Conservation (phyloP, 352 stramenopile species). For the Globisporangium canariense region DNA sequence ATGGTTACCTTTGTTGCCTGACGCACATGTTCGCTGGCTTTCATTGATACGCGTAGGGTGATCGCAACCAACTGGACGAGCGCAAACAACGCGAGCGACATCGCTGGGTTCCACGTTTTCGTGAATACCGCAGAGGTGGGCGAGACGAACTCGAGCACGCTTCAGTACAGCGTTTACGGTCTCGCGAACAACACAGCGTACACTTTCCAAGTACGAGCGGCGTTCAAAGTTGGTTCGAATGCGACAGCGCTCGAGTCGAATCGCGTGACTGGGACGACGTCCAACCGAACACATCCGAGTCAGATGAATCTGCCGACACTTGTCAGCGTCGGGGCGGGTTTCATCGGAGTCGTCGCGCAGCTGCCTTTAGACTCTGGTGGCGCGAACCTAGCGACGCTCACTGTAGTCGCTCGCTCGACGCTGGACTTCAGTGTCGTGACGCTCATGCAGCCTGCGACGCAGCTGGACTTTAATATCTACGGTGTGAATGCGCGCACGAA, state of each 20-base stretch:
- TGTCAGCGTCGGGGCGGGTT: background rate
- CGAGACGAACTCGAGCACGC: background rate
- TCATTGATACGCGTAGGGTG: constrained; percentile 3
- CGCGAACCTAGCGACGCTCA: background rate
- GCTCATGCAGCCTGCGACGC: constrained; percentile 1
- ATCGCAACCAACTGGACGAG: constrained; percentile 10
- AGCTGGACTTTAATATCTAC: constrained; percentile 6
- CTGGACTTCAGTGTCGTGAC: constrained; percentile 4
- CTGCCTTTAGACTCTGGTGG: constrained; percentile 7
- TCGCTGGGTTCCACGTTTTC: constrained; percentile 11
- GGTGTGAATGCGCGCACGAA: constrained; percentile 6
- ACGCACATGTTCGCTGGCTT: background rate
- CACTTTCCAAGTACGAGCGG: constrained; percentile 11
- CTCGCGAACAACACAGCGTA: constrained; percentile 13
- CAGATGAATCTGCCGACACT: background rate
- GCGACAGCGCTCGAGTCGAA: constrained; percentile 8
- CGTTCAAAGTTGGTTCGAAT: background rate
- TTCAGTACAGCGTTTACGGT: constrained; percentile 6
- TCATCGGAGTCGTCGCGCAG: background rate
- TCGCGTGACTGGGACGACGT: constrained; percentile 3
- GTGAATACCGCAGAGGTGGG: constrained; percentile 3
- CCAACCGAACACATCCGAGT: constrained; percentile 2
- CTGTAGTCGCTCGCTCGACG: constrained; percentile 5
- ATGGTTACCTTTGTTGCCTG: background rate
- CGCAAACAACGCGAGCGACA: constrained; percentile 4